phyloP scores from a whole-genome alignment of 495 filamentous ascomycete genomes.

The Aspergillus ostianus region DNA sequence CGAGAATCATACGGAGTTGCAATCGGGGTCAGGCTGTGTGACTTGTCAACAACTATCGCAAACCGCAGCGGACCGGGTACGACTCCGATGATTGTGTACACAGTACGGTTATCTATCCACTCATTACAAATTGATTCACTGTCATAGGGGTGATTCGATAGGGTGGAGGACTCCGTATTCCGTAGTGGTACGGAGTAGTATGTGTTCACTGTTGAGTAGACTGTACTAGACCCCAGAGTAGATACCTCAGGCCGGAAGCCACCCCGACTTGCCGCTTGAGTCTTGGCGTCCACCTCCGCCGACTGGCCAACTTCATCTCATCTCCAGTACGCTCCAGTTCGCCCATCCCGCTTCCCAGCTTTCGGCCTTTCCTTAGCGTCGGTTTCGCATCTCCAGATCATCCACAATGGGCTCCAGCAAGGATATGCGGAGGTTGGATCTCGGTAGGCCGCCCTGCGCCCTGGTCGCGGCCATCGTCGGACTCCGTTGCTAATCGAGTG shows the following conservation, averaged over 20 bases:
- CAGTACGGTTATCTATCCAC: neutral
- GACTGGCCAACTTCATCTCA: neutral
- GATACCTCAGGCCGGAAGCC: conserved; percentile 1
- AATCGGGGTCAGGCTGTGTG: neutral
- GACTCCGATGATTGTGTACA: too few relatives aligned
- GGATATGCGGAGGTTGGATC: conserved; percentile 81
- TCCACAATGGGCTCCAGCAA: conserved; percentile 72
- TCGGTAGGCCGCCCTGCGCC: conserved; percentile 57
- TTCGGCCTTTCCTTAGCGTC: neutral
- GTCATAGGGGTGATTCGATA: too few relatives aligned
- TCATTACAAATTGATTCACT: too few relatives aligned
- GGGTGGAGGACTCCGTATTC: too few relatives aligned
- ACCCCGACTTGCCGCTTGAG: conserved; percentile 5
- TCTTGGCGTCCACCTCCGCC: conserved; percentile 10
- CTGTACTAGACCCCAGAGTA: neutral
- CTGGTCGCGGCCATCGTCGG: neutral
- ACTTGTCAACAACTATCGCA: too few relatives aligned
- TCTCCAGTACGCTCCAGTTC: conserved; percentile 1
- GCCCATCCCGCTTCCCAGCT: conserved; percentile 6
- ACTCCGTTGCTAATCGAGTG: neutral
- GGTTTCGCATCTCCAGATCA: neutral
- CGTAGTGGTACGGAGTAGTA: too few relatives aligned
- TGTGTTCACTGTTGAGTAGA: too few relatives aligned
- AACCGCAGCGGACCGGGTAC: too few relatives aligned
- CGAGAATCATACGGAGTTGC: neutral